Evolutionary conservation across 371 early-diverging fungal genomes (phyloP), one percentile per base, ranked within the genome.

Genomic region (Entomophthora muscae): DNA sequence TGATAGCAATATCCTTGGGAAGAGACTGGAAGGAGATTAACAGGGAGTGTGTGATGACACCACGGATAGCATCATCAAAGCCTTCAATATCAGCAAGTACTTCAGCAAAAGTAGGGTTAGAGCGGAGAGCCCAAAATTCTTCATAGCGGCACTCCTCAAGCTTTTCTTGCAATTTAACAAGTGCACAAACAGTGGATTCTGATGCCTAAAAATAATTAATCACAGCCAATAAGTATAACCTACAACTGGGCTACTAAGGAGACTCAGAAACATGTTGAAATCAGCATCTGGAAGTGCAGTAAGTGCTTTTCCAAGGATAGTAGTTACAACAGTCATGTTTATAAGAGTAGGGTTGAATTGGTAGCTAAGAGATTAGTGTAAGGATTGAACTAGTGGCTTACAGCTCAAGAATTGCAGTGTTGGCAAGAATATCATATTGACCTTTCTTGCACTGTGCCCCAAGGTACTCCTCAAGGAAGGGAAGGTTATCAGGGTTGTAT

Each of bases 341-440:
- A 83, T 73, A 70, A 82, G 76, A 57, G 79, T 68, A 24, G 86
- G 86, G 72, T 92, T 92, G 79, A 94, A 91, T 72, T 94, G 95
- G 74, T 91, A 85, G 66, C 82, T 83, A 67, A 29, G 23, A 26
- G 7, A 2, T 24, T 31, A 28, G 54, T n/a, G 12, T 53, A 30
- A 0, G 30, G 1, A 52, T 24, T 52, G 2, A 17, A 51, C 42
- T 27, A 12, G 17, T 32, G 52, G 29, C 75, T 72, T 78, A 93
- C 78, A 94, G 77, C 74, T 94, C 91, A 62, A 94, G 78, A 57
- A 92, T 78, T 53, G 92, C 92, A 61, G 92, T 78, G 75, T 90
- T 90, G 28, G 95, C 93, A 78, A 83, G 82, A 67, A 86, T 73
- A 75, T 93, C 93, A 70, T 87, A 86, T 70, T 83, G 79, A 73